Evolutionary conservation across 139 green algal genomes (phyloP).

Genomic region (Coccomyxa sp.): DNA sequence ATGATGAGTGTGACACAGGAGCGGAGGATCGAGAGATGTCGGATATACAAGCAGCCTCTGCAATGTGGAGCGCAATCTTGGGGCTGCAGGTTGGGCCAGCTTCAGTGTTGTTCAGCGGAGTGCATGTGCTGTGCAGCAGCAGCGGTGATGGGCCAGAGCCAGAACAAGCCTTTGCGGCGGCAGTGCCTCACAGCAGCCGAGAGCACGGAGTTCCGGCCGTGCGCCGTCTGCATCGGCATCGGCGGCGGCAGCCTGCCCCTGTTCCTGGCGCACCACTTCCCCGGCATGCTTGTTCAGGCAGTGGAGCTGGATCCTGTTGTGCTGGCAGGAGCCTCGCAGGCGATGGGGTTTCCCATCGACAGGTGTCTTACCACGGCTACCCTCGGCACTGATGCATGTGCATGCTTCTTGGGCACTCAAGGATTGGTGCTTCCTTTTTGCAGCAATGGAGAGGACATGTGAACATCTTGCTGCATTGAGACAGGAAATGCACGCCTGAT

Average conservation of each 20-base stretch:
- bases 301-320: conserved; percentile 56
- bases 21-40: neutral
- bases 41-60: neutral
- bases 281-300: conserved; percentile 28
- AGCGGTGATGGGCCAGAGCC: too few species aligned
- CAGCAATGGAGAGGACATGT: too few species aligned
- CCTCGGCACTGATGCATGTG: conserved; percentile 4
- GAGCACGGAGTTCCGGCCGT: conserved; percentile 1
- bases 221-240: conserved; percentile 48
- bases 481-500: neutral
- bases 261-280: conserved; percentile 52
- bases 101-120: conserved; percentile 13
- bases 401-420: conserved; percentile 9
- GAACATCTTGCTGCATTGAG: conserved; percentile 5
- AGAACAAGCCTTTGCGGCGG: neutral
- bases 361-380: neutral
- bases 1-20: neutral
- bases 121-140: neutral
- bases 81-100: neutral
- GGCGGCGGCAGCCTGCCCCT: conserved; percentile 52
- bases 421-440: neutral
- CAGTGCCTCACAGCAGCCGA: neutral
- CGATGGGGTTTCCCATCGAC: conserved; percentile 44
- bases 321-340: conserved; percentile 30
- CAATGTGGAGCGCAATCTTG: neutral